Evolutionary conservation across 1,139 yeast genomes (phyloP), one percentile per base, ranked within the genome.

Genomic region (Lodderomyces jiufengensis): DNA sequence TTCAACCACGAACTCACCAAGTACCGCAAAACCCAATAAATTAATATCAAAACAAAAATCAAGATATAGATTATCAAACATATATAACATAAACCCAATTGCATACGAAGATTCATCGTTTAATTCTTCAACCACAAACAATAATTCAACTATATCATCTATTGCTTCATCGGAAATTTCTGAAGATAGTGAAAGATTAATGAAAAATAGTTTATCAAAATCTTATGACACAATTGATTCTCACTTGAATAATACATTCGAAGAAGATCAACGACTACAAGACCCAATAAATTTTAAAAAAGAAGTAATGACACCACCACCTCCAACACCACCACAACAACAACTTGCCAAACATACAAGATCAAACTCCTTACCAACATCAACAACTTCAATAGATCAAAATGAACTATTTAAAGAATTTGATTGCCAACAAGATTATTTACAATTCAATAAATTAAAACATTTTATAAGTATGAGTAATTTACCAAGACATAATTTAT

Each of bases 41-140:
- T n/a, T 55, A 34, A 57, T 67, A 2, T 54, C 59, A 42, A 68
- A 66, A 50, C 66, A 66, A 53, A 68, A 67, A 47, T 66, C 73
- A 14, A 55, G 58, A 27, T 67, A 69, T 44, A 53, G 70, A 35
- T 51, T 70, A 9, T 63, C 73, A 7, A 59, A 57, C 10, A 57
- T 68, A 1, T 70, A 66, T 45, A 66, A 59, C 25, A 47, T 66
- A 27, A 67, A 66, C 39, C 73, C 72, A 3, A 45, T 66, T 31
- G 60, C 51, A 38, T 36, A 50, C 38, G 43, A 45, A 36, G 47
- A 44, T 29, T 38, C 46, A n/a, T 21, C 37, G 9, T 13, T 23
- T 13, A 33, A 22, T 23, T 7, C 13, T 10, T n/a, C 18, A 9
- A 36, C 43, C 7, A 27, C 44, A 11, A 13, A 30, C 5, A 27